phyloP scores from a whole-genome alignment of 116 monocot species.

The Cymodocea nodosa region DNA sequence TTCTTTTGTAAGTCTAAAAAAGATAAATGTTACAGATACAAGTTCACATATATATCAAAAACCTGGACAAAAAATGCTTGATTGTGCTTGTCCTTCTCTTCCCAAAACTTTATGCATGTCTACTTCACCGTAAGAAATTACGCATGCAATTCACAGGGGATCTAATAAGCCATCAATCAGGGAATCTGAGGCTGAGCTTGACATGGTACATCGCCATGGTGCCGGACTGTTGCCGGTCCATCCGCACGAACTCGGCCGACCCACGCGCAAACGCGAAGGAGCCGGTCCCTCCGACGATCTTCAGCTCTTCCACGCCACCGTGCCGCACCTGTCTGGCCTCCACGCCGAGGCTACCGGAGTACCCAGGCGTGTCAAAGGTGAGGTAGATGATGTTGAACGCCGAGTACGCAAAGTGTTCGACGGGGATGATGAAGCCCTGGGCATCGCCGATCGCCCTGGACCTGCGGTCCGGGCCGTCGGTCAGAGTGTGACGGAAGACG shows the following conservation, averaged over 20 bases:
- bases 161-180: constrained; percentile 2
- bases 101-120: too few species aligned
- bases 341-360: constrained; percentile 49
- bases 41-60: too few species aligned
- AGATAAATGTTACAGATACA: too few species aligned
- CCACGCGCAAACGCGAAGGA: constrained; percentile 65
- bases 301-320: constrained; percentile 24
- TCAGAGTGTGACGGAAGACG: constrained; percentile 55
- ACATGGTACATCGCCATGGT: constrained; percentile 15
- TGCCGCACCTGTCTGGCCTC: constrained; percentile 18
- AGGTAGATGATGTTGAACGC: constrained; percentile 63
- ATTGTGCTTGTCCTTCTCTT: too few species aligned
- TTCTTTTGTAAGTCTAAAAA: too few species aligned
- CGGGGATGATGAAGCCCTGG: constrained; percentile 41
- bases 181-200: constrained; percentile 20
- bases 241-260: constrained; percentile 16
- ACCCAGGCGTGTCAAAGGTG: constrained; percentile 28
- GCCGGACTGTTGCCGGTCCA: neutral
- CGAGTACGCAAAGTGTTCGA: constrained; percentile 8
- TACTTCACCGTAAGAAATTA: too few species aligned
- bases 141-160: too few species aligned
- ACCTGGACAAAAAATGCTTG: too few species aligned
- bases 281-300: constrained; percentile 64
- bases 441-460: constrained; percentile 37
- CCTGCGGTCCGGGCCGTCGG: constrained; percentile 23